Percentiles rank a stretch among this genome's conserved stretches.
Conservation (phyloP, 257 asterid genomes). For the Solanum infundibuliforme region DNA sequence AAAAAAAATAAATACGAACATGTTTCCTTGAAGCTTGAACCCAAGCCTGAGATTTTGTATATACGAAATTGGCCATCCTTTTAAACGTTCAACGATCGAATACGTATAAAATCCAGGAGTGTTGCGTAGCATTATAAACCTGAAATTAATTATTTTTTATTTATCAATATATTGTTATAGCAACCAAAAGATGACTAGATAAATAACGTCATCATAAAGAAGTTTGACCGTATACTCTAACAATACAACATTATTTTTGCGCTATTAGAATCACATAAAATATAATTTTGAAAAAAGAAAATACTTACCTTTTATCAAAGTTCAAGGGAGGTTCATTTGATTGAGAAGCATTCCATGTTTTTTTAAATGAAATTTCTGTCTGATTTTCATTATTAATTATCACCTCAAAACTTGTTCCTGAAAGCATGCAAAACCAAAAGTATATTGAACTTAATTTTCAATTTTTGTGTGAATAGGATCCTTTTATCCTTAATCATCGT, state of each 20-base stretch:
- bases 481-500: background rate
- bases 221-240: rapidly evolving
- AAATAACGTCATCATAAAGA: rapidly evolving
- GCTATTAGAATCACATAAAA: background rate
- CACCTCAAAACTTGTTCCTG: slow-evolving; percentile 33
- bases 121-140: slow-evolving; percentile 33
- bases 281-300: background rate
- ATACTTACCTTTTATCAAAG: slow-evolving; percentile 39
- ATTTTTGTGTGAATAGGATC: background rate
- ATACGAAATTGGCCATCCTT: slow-evolving; percentile 31
- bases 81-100: slow-evolving; percentile 23
- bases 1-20: slow-evolving; percentile 4
- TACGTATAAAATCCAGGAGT: slow-evolving; percentile 47
- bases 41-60: slow-evolving; percentile 40
- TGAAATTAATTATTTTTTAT: background rate
- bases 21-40: slow-evolving; percentile 30
- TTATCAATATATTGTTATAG: rapidly evolving
- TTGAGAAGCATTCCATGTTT: slow-evolving; percentile 23
- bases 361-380: slow-evolving; percentile 43
- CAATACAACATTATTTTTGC: background rate
- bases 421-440: slow-evolving; percentile 13
- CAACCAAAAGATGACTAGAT: background rate
- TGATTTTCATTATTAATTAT: slow-evolving; percentile 19
- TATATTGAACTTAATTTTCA: background rate
- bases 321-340: slow-evolving; percentile 27